Percentiles rank a stretch among this genome's conserved stretches.
Conservation (phyloP, 2,329 filamentous ascomycete genomes). For the Ceratocystis ficicola region DNA sequence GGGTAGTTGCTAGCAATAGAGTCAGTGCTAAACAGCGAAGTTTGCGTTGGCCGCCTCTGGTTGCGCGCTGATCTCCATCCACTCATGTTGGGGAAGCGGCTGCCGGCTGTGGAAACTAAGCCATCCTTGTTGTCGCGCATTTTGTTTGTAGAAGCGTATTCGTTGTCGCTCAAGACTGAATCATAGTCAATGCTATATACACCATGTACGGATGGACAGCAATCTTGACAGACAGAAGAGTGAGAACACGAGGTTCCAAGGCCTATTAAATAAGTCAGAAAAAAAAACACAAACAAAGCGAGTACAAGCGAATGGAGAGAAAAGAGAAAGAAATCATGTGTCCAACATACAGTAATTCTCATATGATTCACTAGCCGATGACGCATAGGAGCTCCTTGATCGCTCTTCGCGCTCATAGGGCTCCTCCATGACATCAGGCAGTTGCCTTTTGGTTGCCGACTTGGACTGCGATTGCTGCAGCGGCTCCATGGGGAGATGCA, state of each 20-base stretch:
- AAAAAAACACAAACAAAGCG: slow-evolving; percentile 11
- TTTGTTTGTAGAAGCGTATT: slow-evolving; percentile 28
- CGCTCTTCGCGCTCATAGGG: slow-evolving; percentile 56
- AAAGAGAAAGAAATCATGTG: not conserved
- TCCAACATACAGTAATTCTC: slow-evolving; percentile 65
- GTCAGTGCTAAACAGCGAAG: slow-evolving; percentile 60
- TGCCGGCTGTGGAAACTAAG: slow-evolving; percentile 51
- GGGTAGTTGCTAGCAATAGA: slow-evolving; percentile 67
- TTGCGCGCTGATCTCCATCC: slow-evolving; percentile 35
- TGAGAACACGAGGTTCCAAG: not conserved
- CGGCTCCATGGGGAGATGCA: slow-evolving; percentile 5
- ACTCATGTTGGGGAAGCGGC: slow-evolving; percentile 43
- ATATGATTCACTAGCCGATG: slow-evolving; percentile 36
- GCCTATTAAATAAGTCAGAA: slow-evolving; percentile 16
- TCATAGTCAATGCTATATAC: slow-evolving; percentile 50
- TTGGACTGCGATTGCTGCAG: slow-evolving; percentile 31
- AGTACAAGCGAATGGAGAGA: slow-evolving; percentile 14
- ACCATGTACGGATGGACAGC: slow-evolving; percentile 27
- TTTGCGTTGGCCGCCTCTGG: slow-evolving; percentile 33
- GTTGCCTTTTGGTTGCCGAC: slow-evolving; percentile 42
- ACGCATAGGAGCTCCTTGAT: slow-evolving; percentile 32
- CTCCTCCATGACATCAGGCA: slow-evolving; percentile 80
- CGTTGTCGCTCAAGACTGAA: slow-evolving; percentile 52
- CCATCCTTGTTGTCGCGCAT: slow-evolving; percentile 35
- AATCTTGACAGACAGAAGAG: slow-evolving; percentile 4